Percentiles rank a stretch among this genome's conserved stretches.
Conservation (phyloP, 2,329 filamentous ascomycete species). For the Sphaerostilbella broomeana region DNA sequence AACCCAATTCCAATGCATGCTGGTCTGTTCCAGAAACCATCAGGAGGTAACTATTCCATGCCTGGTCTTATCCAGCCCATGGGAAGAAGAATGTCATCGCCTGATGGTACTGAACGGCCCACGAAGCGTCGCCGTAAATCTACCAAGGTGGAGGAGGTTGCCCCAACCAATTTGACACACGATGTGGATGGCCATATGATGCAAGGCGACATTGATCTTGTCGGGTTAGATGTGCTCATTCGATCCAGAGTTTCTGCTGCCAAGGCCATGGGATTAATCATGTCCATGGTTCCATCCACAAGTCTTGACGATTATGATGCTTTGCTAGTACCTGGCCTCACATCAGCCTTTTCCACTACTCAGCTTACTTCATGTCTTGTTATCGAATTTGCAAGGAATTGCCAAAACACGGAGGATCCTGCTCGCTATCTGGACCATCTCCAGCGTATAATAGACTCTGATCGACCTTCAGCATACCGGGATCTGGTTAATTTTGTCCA, state of each 20-base stretch:
- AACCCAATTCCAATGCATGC: constrained; percentile 91
- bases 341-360: constrained; percentile 72
- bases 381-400: constrained; percentile 72
- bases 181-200: constrained; percentile 98
- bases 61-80: constrained; percentile 38
- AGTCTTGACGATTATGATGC: constrained; percentile 58
- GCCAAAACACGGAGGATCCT: constrained; percentile 33
- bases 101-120: constrained; percentile 53
- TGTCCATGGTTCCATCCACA: constrained; percentile 65
- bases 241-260: constrained; percentile 85
- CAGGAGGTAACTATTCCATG: constrained; percentile 71
- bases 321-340: constrained; percentile 58
- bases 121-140: constrained; percentile 76
- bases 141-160: constrained; percentile 68
- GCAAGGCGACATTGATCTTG: constrained; percentile 90
- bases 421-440: constrained; percentile 57
- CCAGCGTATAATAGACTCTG: constrained; percentile 70
- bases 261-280: constrained; percentile 75
- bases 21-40: constrained; percentile 84
- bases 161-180: constrained; percentile 62
- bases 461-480: constrained; percentile 75
- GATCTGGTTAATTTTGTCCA: constrained; percentile 88
- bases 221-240: constrained; percentile 81
- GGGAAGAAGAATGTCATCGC: constrained; percentile 43
- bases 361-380: constrained; percentile 79